A percentile compares a stretch with the other conserved stretches of the same genome.
These are phyloP conservation scores for fission yeast (Schizosaccharomyces pombe) DNA, from an alignment of 805 yeast genomes.

Conservation along the genomic window ASM294v3 CU329670.1:1431001-1431500, in stretches of 20 bases:
- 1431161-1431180: conserved; percentile 18
- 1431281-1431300: background rate
- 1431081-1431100: background rate
- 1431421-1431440: background rate
- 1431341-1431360: background rate
- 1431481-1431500: background rate
- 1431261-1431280: conserved; percentile 6
- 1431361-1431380: background rate
- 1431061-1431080: conserved; percentile 15
- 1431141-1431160: background rate
- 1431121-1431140: background rate
- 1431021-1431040: conserved; percentile 11
- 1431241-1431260: conserved; percentile 10
- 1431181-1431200: conserved; percentile 15
- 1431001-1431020: conserved; percentile 4
- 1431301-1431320: background rate
- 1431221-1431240: conserved; percentile 9
- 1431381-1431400: background rate
- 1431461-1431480: background rate
- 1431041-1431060: conserved; percentile 14
- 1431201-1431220: conserved; percentile 7
- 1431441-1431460: background rate
- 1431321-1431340: background rate
- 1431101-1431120: background rate
- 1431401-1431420: background rate